A percentile compares a stretch with the other conserved stretches of the same genome.
Evolutionary conservation across 345 rosid genomes (phyloP).

Genomic region (Arabidopsis suecica): DNA sequence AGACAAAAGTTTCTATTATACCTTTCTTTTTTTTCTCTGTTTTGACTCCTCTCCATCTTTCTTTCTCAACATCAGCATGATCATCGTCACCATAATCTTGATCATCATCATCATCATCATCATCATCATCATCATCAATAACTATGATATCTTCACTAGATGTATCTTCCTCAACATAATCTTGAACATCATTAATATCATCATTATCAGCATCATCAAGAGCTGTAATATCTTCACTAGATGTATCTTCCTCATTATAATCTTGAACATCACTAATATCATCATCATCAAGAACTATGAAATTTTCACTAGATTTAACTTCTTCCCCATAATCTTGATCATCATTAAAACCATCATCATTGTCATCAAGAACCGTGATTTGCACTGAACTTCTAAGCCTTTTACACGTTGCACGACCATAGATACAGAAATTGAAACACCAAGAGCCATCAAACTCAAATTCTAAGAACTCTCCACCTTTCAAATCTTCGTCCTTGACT

Average conservation of each 20-base stretch:
- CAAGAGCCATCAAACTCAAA: conserved; percentile 38
- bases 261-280: background rate
- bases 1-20: conserved; percentile 2
- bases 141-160: conserved; percentile 21
- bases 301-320: background rate
- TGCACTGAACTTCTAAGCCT: conserved; percentile 34
- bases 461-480: conserved; percentile 36
- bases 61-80: conserved; percentile 8
- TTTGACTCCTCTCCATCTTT: conserved; percentile 3
- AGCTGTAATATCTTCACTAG: background rate
- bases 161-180: background rate
- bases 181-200: background rate
- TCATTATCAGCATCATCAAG: conserved; percentile 10
- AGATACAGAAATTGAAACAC: conserved; percentile 32
- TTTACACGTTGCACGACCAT: conserved; percentile 33
- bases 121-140: conserved; percentile 4
- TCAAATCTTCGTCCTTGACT: conserved; percentile 18
- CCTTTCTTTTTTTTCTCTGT: conserved; percentile 19
- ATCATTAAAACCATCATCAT: background rate
- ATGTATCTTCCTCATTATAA: background rate
- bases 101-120: background rate
- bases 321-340: background rate
- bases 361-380: conserved; percentile 12
- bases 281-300: background rate
- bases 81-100: background rate